These are phyloP conservation scores for Thermomyces lanuginosus DNA, from an alignment of 2,329 filamentous ascomycete genomes.

Conservation along the genomic window DNA sequence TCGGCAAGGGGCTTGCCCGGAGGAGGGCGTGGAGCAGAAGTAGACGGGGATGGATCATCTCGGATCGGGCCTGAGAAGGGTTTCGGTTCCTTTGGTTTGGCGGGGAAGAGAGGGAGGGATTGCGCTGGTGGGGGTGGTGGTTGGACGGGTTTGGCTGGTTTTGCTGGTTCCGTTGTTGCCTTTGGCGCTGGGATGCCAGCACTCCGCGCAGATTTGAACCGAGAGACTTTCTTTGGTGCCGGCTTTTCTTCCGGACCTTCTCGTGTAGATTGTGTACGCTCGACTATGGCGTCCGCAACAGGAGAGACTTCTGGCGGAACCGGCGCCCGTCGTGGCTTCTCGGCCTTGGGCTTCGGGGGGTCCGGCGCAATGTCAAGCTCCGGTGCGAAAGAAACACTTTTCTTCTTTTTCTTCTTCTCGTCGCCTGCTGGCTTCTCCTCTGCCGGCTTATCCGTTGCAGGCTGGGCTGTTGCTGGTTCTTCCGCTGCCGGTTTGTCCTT, in stretches of 20 bases:
- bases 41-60: constrained; percentile 3
- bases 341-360: constrained; percentile 4
- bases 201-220: constrained; percentile 26
- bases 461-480: constrained; percentile 11
- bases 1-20: constrained; percentile 41
- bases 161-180: constrained; percentile 2
- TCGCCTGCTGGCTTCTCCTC: constrained; percentile 6
- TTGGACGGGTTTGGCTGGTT: constrained; percentile 8
- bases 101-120: constrained; percentile 22
- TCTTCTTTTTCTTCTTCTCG: constrained; percentile 27
- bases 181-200: constrained; percentile 6
- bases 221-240: constrained; percentile 26
- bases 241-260: constrained; percentile 5
- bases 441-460: constrained; percentile 8
- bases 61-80: constrained; percentile 24
- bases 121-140: constrained; percentile 9
- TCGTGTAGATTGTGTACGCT: constrained; percentile 16
- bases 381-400: constrained; percentile 67
- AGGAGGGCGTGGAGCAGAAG: constrained; percentile 20
- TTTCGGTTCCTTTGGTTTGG: constrained; percentile 20
- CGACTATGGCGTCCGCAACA: constrained; percentile 29
- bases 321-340: constrained; percentile 14
- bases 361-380: constrained; percentile 51
- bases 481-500: constrained; percentile 18
- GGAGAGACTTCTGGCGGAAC: constrained; percentile 15